phyloP scores from a whole-genome alignment of 306 rosid species.

The Ormosia semicastrata region DNA sequence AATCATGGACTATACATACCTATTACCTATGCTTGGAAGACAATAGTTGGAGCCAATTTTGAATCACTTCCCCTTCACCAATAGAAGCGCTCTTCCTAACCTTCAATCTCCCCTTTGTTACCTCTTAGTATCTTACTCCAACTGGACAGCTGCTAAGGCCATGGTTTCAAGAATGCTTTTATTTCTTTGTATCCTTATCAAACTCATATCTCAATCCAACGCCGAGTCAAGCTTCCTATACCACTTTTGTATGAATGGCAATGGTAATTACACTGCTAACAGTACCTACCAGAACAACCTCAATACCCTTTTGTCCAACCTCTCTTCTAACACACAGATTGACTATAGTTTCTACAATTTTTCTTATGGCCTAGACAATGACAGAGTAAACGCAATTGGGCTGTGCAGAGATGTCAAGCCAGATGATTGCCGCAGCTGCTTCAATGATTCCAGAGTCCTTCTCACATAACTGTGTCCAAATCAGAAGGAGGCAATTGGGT shows the following conservation, averaged over 20 bases:
- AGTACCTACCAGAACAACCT: conserved; percentile 38
- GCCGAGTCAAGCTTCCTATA: neutral
- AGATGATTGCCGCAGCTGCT: conserved; percentile 28
- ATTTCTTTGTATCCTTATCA: neutral
- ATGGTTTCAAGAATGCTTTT: neutral
- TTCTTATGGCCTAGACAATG: conserved; percentile 23
- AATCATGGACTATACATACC: neutral
- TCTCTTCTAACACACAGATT: neutral
- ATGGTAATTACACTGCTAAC: conserved; percentile 33
- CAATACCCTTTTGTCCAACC: conserved; percentile 31
- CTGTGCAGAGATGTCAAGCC: conserved; percentile 36
- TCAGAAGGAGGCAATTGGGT: conserved; percentile 38
- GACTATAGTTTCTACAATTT: conserved; percentile 23
- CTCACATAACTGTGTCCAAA: conserved; percentile 25
- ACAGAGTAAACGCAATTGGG: conserved; percentile 16
- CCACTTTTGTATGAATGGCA: neutral
- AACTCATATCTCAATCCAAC: neutral
- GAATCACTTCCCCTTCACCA: neutral
- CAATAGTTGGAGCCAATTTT: neutral
- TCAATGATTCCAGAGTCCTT: conserved; percentile 10
- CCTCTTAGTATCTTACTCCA: no score
- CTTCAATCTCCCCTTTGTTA: no score
- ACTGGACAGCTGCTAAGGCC: neutral
- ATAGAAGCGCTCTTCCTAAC: neutral
- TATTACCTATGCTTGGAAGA: neutral